A percentile compares a stretch with the other conserved stretches of the same genome.
Evolutionary conservation across 495 filamentous ascomycete species (phyloP).

Genomic region (Aspergillus haitiensis): DNA sequence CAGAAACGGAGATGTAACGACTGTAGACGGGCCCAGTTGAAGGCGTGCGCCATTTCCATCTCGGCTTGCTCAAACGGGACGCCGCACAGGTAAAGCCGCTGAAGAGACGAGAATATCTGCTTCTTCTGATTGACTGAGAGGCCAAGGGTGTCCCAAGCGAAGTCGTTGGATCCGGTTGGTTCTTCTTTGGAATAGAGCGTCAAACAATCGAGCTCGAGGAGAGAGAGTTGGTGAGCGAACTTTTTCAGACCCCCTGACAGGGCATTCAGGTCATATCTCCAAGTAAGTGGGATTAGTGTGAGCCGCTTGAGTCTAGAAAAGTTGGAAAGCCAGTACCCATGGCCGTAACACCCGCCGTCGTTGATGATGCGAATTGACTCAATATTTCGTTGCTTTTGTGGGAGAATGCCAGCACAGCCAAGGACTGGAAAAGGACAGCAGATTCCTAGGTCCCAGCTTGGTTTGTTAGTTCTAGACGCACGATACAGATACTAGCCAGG

Average conservation of each 20-base stretch:
- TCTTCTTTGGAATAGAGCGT: background rate
- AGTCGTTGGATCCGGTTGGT: background rate
- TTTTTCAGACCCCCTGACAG: background rate
- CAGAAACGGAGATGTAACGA: background rate
- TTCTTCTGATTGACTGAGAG: background rate
- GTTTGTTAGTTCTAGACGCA: background rate
- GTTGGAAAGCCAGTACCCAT: background rate
- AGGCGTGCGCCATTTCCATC: constrained; percentile 1
- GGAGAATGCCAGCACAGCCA: background rate
- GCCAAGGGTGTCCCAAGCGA: background rate
- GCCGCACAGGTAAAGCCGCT: background rate
- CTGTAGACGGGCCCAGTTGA: background rate
- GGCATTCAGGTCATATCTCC: background rate
- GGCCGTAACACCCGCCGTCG: background rate
- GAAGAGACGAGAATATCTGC: background rate
- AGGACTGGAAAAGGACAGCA: background rate
- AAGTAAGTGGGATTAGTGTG: background rate
- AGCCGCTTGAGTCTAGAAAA: background rate
- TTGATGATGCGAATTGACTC: background rate
- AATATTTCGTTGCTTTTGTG: background rate
- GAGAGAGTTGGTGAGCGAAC: background rate
- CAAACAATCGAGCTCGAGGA: constrained; percentile 8
- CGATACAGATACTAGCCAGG: background rate
- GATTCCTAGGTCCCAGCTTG: background rate
- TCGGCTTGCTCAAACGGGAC: background rate